phyloP scores from a whole-genome alignment of 257 asterid genomes.

The Solanum gandarillasii region DNA sequence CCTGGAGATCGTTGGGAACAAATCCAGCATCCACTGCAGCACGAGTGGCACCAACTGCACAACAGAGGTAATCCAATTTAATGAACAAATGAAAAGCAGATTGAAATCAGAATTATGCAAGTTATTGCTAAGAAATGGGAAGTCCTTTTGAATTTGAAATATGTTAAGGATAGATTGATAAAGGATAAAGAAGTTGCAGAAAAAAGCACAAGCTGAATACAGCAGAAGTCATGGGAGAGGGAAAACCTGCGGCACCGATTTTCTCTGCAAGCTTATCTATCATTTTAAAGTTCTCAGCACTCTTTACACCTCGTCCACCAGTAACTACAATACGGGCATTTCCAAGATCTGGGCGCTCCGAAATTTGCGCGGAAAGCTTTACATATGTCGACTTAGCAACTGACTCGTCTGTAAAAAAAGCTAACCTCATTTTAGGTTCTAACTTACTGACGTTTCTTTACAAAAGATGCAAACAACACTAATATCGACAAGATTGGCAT shows the following conservation, averaged over 20 bases:
- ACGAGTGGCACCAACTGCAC: conserved; percentile 92
- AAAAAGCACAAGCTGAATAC: not conserved
- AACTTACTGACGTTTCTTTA: not conserved
- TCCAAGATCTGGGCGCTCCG: conserved; percentile 91
- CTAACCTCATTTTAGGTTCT: not conserved
- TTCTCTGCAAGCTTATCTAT: conserved; percentile 87
- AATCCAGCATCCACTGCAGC: conserved; percentile 99
- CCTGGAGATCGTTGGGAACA: conserved; percentile 98
- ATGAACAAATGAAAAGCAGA: not conserved
- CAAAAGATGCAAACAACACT: not conserved
- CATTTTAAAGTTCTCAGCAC: conserved; percentile 89
- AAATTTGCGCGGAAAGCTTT: conserved; percentile 60
- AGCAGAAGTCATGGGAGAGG: not conserved
- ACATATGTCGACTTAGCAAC: conserved; percentile 67
- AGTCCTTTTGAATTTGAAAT: not conserved
- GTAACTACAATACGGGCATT: conserved; percentile 77
- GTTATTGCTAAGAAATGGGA: not conserved
- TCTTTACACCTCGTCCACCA: conserved; percentile 89
- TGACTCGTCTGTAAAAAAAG: conserved; percentile 41
- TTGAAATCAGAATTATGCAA: not conserved
- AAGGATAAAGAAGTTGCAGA: not conserved
- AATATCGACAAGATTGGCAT: not conserved
- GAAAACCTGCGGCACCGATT: conserved; percentile 97
- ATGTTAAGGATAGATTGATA: not conserved
- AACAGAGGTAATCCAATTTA: not conserved